Evolutionary conservation across 331 rosid species (phyloP).

Genomic region (Acacia pycnantha): DNA sequence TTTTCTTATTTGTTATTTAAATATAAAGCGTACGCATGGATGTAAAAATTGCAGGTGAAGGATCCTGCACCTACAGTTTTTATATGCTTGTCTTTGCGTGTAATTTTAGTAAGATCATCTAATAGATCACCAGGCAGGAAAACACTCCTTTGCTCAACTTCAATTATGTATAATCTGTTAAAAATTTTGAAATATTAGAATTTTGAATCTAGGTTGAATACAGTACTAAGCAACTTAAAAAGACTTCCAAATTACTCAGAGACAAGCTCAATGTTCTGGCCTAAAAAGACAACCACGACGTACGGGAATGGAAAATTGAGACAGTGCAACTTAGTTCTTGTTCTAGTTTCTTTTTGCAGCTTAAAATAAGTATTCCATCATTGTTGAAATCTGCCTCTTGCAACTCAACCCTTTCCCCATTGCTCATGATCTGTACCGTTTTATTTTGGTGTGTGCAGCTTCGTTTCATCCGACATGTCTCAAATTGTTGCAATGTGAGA

Average conservation of each 20-base stretch:
- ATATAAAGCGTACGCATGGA: neutral
- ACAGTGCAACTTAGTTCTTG: neutral
- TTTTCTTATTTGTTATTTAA: neutral
- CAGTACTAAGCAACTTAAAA: neutral
- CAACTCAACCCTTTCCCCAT: neutral
- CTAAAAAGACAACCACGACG: neutral
- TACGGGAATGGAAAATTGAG: constrained; percentile 6
- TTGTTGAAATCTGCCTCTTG: constrained; percentile 6
- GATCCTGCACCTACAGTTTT: neutral
- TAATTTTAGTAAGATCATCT: neutral
- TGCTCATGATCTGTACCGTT: constrained; percentile 11
- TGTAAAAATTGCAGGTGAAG: neutral
- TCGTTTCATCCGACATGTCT: constrained; percentile 64
- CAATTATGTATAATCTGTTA: neutral
- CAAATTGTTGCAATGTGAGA: constrained; percentile 46
- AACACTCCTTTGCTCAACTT: neutral
- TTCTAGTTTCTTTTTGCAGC: constrained; percentile 5
- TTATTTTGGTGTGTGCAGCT: constrained; percentile 52
- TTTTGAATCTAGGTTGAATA: neutral
- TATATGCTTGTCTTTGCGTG: neutral
- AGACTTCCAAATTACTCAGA: neutral
- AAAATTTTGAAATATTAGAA: neutral
- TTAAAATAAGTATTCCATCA: constrained; percentile 10
- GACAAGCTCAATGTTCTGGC: neutral
- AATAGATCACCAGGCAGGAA: neutral